phyloP scores from a whole-genome alignment of 1,284 basidiomycete genomes.

The Serendipita sp. region DNA sequence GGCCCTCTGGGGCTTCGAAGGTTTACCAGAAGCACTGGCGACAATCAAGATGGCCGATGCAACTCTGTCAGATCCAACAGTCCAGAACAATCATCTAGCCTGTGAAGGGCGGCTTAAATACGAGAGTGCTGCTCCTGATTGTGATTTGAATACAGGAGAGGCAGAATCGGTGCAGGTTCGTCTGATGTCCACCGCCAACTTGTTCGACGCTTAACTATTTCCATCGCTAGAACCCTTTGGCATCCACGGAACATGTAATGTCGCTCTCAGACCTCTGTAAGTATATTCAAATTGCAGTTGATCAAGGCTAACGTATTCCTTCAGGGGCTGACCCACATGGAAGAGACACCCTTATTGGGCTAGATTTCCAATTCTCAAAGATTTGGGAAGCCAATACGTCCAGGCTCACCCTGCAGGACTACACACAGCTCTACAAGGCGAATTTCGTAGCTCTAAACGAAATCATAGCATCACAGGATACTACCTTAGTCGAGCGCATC shows the following conservation, averaged over 20 bases:
- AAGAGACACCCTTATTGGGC: background rate
- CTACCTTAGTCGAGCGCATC: background rate
- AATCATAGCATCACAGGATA: background rate
- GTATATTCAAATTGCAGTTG: background rate
- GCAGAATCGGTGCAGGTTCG: background rate
- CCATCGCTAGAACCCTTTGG: background rate
- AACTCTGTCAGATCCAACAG: background rate
- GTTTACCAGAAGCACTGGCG: background rate
- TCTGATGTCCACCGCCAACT: background rate
- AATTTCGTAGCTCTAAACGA: background rate
- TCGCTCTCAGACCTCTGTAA: background rate
- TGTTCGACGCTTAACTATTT: background rate
- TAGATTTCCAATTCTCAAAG: background rate
- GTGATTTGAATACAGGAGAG: too few species aligned
- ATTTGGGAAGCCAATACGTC: background rate
- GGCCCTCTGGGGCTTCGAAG: background rate
- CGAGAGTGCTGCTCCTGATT: too few species aligned
- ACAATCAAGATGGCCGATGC: background rate
- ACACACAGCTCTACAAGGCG: background rate
- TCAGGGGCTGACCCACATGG: constrained; percentile 3
- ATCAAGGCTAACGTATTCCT: background rate
- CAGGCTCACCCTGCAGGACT: background rate
- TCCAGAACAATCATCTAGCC: background rate
- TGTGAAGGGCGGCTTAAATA: too few species aligned
- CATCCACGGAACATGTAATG: background rate